Percentiles rank a stretch among this genome's conserved stretches.
Conservation (phyloP, 257 asterid genomes). For the Linderniella brevidens region DNA sequence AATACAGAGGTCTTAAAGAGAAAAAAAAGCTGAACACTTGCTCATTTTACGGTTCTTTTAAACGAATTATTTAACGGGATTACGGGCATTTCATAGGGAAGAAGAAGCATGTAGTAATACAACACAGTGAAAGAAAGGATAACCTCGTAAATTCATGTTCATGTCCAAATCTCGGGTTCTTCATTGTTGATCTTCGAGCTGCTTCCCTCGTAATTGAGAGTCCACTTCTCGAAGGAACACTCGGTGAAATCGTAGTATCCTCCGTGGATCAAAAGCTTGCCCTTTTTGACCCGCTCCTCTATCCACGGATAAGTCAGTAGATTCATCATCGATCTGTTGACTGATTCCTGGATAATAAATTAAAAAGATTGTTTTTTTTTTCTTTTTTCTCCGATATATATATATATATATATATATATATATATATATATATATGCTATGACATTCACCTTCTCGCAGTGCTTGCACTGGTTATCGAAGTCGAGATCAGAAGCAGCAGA, state of each 20-base stretch:
- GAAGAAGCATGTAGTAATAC: too few species aligned
- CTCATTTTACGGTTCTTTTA: too few species aligned
- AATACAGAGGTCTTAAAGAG: too few species aligned
- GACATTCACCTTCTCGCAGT: constrained; percentile 77
- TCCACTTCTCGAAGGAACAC: constrained; percentile 91
- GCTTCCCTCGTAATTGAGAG: constrained; percentile 35
- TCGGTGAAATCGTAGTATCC: constrained; percentile 86
- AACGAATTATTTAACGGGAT: too few species aligned
- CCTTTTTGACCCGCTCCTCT: constrained; percentile 48
- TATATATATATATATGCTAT: neutral
- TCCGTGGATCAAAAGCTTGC: constrained; percentile 59
- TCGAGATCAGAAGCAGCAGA: constrained; percentile 60
- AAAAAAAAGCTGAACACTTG: too few species aligned
- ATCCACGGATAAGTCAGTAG: constrained; percentile 81
- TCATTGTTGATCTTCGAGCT: constrained; percentile 1
- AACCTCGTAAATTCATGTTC: too few species aligned
- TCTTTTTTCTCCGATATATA: neutral
- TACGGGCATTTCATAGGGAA: too few species aligned
- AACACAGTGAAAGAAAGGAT: too few species aligned
- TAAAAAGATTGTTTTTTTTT: too few species aligned
- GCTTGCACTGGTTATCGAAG: constrained; percentile 85
- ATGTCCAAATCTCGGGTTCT: too few species aligned
- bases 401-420: neutral
- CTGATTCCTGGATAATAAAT: constrained; percentile 42
- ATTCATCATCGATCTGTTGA: constrained; percentile 61